Conservation (phyloP, 176 grass and related monocot genomes). For the Oryza australiensis region DNA sequence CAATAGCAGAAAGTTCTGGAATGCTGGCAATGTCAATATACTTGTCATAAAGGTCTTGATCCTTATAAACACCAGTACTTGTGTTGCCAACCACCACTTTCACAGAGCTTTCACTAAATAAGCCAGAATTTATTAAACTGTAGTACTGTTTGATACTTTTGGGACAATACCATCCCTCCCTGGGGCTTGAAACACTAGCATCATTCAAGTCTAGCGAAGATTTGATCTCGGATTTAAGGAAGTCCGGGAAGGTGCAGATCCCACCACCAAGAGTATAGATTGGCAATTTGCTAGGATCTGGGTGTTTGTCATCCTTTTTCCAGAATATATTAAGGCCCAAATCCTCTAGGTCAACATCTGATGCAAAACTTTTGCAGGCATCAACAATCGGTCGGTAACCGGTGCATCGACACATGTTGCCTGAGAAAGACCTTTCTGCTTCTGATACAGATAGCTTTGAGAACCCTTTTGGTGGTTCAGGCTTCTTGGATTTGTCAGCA, state of each 20-base stretch:
- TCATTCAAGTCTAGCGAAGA: constrained; percentile 7
- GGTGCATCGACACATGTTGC: constrained; percentile 79
- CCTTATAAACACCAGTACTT: constrained; percentile 71
- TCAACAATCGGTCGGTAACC: constrained; percentile 76
- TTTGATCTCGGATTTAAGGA: constrained; percentile 60
- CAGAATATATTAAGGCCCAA: constrained; percentile 76
- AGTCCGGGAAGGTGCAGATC: constrained; percentile 63
- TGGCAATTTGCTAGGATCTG: constrained; percentile 51
- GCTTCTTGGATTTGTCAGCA: constrained; percentile 64
- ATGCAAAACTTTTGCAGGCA: constrained; percentile 86
- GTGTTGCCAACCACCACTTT: constrained; percentile 73
- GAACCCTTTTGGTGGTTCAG: constrained; percentile 63
- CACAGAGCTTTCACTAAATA: constrained; percentile 31
- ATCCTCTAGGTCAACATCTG: constrained; percentile 76
- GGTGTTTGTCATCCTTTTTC: constrained; percentile 50
- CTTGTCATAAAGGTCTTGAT: constrained; percentile 48
- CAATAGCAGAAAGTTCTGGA: constrained; percentile 55
- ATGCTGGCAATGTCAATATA: constrained; percentile 70
- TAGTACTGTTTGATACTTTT: constrained; percentile 54
- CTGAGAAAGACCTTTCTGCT: constrained; percentile 63
- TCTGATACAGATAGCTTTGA: constrained; percentile 63
- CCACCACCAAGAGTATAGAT: constrained; percentile 41
- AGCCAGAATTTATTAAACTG: constrained; percentile 37
- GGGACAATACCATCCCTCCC: constrained; percentile 57
- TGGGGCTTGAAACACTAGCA: not conserved